A percentile compares a stretch with the other conserved stretches of the same genome.
Evolutionary conservation across 116 monocot genomes (phyloP).

Genomic region (Iris pallida): DNA sequence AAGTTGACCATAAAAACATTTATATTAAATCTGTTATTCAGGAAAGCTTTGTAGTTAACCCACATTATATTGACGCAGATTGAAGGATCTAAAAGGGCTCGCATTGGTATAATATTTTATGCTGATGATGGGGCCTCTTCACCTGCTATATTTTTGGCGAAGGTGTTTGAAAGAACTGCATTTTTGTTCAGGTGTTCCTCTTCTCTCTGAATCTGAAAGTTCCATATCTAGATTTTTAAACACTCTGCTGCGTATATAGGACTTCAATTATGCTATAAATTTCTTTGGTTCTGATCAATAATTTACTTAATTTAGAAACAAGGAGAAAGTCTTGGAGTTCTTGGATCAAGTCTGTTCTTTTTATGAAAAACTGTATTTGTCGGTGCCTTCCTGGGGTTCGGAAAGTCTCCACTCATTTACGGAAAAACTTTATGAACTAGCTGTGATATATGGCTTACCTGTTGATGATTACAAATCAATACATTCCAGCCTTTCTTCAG

Average conservation of each 20-base stretch:
- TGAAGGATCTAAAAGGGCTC: constrained; percentile 50
- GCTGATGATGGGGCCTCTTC: constrained; percentile 18
- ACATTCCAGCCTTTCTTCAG: constrained; percentile 38
- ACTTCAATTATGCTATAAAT: too few relatives aligned
- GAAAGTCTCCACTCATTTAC: constrained; percentile 27
- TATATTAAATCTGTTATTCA: constrained; percentile 3
- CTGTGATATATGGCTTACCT: constrained; percentile 51
- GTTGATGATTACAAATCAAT: constrained; percentile 44
- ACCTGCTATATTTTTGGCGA: constrained; percentile 55
- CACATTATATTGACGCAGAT: constrained; percentile 42
- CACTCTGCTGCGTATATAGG: too few relatives aligned
- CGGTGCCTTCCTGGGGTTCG: constrained; percentile 25
- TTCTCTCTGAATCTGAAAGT: constrained; percentile 1
- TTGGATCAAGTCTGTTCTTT: constrained; percentile 67
- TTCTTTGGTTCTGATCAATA: constrained; percentile 9
- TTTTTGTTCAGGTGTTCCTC: constrained; percentile 54
- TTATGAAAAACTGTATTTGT: constrained; percentile 47
- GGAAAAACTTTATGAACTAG: constrained; percentile 71
- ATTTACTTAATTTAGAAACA: constrained; percentile 44
- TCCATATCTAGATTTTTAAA: too few relatives aligned
- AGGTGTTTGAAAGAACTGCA: constrained; percentile 53
- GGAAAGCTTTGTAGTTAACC: not conserved
- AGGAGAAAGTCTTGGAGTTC: constrained; percentile 64
- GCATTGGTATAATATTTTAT: constrained; percentile 70
- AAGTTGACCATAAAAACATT: constrained; percentile 9